These are phyloP conservation scores for Apophysomyces trapeziformis DNA, from an alignment of 371 early-diverging fungal genomes.

Conservation along the genomic window DNA sequence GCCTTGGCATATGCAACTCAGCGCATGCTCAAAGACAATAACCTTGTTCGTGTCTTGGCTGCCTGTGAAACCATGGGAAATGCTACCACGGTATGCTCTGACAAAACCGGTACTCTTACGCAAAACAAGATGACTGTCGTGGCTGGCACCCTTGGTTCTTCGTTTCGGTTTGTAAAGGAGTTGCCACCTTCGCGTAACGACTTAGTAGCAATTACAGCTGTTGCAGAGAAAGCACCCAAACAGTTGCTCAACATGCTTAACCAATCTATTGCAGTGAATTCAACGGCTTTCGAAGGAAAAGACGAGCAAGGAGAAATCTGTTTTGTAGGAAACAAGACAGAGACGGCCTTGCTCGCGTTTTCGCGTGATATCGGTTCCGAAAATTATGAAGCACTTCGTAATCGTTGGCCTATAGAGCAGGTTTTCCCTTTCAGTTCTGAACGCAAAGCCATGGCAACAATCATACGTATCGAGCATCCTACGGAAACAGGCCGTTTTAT, in stretches of 20 bases:
- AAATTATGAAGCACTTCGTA: conserved; percentile 49
- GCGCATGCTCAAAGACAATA: conserved; percentile 89
- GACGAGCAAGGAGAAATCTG: conserved; percentile 53
- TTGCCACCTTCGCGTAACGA: conserved; percentile 37
- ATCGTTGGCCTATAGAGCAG: conserved; percentile 52
- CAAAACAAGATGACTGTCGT: conserved; percentile 93
- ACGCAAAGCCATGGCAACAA: conserved; percentile 84
- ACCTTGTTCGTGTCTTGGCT: conserved; percentile 85
- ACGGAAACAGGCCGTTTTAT: conserved; percentile 26
- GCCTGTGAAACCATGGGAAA: conserved; percentile 96
- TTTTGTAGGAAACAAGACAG: conserved; percentile 90
- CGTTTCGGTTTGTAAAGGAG: conserved; percentile 42
- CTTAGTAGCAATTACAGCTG: conserved; percentile 36
- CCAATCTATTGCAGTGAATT: conserved; percentile 79
- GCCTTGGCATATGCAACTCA: conserved; percentile 79
- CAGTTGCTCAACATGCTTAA: conserved; percentile 44
- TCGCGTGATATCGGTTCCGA: conserved; percentile 54
- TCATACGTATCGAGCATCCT: conserved; percentile 61
- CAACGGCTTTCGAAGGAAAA: conserved; percentile 78
- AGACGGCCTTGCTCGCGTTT: conserved; percentile 81
- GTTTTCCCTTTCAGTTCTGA: conserved; percentile 83
- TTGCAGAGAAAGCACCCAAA: conserved; percentile 38
- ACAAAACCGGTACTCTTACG: conserved; percentile 92
- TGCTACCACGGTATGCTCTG: conserved; percentile 90
- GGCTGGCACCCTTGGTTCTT: conserved; percentile 63